phyloP scores from a whole-genome alignment of 192 early-diverging fungal species.

The Powellomyces hirtus region DNA sequence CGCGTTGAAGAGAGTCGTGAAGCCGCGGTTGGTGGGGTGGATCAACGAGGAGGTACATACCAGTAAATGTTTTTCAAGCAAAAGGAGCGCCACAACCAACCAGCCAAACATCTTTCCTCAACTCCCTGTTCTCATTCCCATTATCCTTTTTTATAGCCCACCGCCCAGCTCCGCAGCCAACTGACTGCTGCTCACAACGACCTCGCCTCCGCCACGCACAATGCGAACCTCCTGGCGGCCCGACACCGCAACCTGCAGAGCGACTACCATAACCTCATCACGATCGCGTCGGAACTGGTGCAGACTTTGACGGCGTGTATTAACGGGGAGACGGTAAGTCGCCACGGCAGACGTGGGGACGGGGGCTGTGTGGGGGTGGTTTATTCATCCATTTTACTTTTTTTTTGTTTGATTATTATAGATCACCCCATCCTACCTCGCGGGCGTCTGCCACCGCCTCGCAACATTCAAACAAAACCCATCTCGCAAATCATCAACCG shows the following conservation, averaged over 20 bases:
- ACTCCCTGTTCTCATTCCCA: no score
- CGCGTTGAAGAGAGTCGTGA: conserved; percentile 22
- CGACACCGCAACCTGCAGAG: conserved; percentile 4
- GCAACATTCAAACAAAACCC: conserved; percentile 37
- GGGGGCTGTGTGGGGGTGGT: not conserved
- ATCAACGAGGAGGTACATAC: conserved; percentile 6
- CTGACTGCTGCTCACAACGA: no score
- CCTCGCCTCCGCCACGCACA: no score
- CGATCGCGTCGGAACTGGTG: conserved; percentile 55
- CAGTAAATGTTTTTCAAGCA: no score
- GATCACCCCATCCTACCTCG: conserved; percentile 49
- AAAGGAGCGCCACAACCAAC: no score
- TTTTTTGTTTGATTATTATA: not conserved
- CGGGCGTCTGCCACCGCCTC: conserved; percentile 40
- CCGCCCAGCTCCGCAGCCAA: no score
- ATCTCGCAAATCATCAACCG: not conserved
- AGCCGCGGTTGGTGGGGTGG: conserved; percentile 37
- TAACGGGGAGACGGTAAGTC: conserved; percentile 46
- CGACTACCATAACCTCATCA: conserved; percentile 55
- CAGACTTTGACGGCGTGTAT: conserved; percentile 47
- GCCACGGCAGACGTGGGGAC: no score
- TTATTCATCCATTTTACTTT: not conserved
- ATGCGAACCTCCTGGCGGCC: no score
- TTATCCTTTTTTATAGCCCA: no score
- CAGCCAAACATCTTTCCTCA: no score